A percentile compares a stretch with the other conserved stretches of the same genome.
These are phyloP conservation scores for Chlorella sp. DNA, from an alignment of 139 green algal species.

Conservation along the genomic window DNA sequence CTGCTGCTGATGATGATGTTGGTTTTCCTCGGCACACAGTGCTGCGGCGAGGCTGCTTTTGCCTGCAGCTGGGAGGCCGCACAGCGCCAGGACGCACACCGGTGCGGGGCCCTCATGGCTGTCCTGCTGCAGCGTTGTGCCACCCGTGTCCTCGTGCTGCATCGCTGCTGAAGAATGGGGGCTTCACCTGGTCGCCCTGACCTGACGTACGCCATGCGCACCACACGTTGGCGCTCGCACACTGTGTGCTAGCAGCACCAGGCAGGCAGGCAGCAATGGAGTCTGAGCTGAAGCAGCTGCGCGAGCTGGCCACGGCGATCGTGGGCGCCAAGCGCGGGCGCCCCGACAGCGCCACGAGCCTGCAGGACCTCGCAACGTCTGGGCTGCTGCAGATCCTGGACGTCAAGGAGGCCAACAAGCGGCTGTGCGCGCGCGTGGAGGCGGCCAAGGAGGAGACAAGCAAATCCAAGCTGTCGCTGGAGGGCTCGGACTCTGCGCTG, in stretches of 20 bases:
- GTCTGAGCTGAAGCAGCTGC: no score
- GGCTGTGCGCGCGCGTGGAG: conserved; percentile 33
- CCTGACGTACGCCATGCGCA: no score
- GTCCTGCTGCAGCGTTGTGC: no score
- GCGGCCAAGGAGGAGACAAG: conserved; percentile 43
- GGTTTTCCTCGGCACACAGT: neutral
- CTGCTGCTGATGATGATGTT: neutral
- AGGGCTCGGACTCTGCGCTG: conserved; percentile 46
- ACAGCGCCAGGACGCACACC: neutral
- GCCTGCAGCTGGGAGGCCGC: neutral
- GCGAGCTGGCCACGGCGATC: neutral
- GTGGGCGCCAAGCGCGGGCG: neutral
- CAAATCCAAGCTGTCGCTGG: conserved; percentile 45
- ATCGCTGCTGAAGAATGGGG: no score
- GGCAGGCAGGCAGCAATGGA: no score
- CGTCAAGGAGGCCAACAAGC: conserved; percentile 37
- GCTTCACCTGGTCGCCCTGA: no score
- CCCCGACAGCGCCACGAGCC: neutral
- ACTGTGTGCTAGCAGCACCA: no score
- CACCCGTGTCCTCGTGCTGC: no score
- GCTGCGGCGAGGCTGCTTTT: neutral
- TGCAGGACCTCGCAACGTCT: neutral
- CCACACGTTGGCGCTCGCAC: neutral
- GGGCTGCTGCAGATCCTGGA: conserved; percentile 12
- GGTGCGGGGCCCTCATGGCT: neutral